Conservation (phyloP, 208 protist species). For the Wallacemonas rigidus region DNA sequence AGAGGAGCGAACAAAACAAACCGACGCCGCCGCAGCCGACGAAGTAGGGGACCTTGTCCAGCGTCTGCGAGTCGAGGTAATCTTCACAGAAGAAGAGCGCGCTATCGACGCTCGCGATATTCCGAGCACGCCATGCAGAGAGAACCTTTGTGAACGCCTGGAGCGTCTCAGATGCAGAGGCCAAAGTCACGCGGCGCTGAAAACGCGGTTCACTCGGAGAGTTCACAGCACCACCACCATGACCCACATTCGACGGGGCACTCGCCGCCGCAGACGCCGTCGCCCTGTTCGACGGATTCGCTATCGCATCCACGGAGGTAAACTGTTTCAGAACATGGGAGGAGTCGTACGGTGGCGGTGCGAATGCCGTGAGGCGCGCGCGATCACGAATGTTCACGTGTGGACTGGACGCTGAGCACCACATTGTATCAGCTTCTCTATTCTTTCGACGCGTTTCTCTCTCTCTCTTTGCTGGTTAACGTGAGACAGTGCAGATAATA, state of each 20-base stretch:
- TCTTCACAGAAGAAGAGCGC: conserved; percentile 31
- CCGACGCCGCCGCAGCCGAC: conserved; percentile 67
- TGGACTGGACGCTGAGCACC: conserved; percentile 6
- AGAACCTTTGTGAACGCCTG: conserved; percentile 15
- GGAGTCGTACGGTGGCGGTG: background rate
- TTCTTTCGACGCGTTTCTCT: no score
- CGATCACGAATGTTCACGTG: background rate
- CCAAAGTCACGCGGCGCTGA: conserved; percentile 5
- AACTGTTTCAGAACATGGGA: background rate
- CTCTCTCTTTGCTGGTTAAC: no score
- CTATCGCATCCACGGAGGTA: background rate
- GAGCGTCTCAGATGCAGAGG: background rate
- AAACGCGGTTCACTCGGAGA: background rate
- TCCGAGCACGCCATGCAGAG: conserved; percentile 18
- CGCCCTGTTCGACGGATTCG: no score
- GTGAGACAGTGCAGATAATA: no score
- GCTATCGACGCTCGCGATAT: conserved; percentile 22
- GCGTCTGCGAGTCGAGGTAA: conserved; percentile 50
- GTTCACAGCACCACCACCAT: no score
- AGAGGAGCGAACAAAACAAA: conserved; percentile 66
- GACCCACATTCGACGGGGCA: no score
- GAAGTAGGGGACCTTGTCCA: conserved; percentile 51
- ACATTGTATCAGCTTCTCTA: background rate
- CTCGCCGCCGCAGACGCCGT: no score
- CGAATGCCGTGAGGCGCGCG: conserved; percentile 2